Conservation (phyloP, 306 rosid species). For the Oxytropis ochrocephala region DNA sequence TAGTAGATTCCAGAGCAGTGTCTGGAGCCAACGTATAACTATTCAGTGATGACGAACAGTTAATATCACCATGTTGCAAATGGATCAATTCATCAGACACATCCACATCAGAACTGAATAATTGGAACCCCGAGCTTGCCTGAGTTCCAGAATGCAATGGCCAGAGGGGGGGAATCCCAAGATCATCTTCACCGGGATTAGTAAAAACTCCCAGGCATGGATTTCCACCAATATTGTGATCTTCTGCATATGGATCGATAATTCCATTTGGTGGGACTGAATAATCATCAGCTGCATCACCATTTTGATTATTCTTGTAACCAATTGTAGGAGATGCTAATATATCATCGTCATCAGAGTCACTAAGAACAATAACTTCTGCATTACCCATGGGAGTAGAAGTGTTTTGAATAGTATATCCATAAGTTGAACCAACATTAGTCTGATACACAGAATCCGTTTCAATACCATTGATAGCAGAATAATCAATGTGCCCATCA, state of each 20-base stretch:
- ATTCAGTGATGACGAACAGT: slow-evolving; percentile 68
- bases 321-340: slow-evolving; percentile 43
- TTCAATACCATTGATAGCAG: slow-evolving; percentile 66
- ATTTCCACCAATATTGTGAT: slow-evolving; percentile 54
- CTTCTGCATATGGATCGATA: slow-evolving; percentile 54
- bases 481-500: slow-evolving; percentile 55
- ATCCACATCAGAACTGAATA: slow-evolving; percentile 70
- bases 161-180: slow-evolving; percentile 62
- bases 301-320: slow-evolving; percentile 38
- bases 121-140: slow-evolving; percentile 67
- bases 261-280: slow-evolving; percentile 52
- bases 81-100: slow-evolving; percentile 58
- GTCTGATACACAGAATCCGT: slow-evolving; percentile 54
- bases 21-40: slow-evolving; percentile 65
- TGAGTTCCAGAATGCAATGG: slow-evolving; percentile 63
- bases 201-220: slow-evolving; percentile 65
- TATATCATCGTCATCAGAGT: slow-evolving; percentile 74
- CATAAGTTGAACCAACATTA: slow-evolving; percentile 61
- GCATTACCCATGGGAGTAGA: slow-evolving; percentile 51
- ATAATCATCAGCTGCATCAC: slow-evolving; percentile 44
- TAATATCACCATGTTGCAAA: slow-evolving; percentile 55
- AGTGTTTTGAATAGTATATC: slow-evolving; percentile 37
- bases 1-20: slow-evolving; percentile 51
- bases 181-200: slow-evolving; percentile 54
- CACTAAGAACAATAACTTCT: slow-evolving; percentile 80